These are phyloP conservation scores for Bolboschoenus planiculmis DNA, from an alignment of 176 grass and related monocot genomes.

Conservation along the genomic window DNA sequence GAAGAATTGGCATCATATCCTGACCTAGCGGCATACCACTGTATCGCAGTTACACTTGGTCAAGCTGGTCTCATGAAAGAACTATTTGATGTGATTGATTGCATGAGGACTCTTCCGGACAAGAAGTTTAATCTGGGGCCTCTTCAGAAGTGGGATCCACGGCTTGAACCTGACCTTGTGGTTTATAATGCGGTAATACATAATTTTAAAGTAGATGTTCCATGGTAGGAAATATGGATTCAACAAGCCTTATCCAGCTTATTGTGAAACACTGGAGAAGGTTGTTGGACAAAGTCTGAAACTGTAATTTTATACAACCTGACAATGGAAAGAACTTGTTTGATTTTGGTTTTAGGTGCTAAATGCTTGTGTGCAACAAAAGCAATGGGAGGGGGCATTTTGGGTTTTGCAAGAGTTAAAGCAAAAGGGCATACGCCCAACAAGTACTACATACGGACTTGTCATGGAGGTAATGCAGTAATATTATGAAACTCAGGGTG, in stretches of 20 bases:
- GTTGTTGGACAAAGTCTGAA: background rate
- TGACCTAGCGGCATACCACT: constrained; percentile 85
- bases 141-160: constrained; percentile 82
- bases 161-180: constrained; percentile 82
- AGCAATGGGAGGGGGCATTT: constrained; percentile 98
- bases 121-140: constrained; percentile 66
- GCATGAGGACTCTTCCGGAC: constrained; percentile 56
- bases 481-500: constrained; percentile 18
- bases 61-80: constrained; percentile 95
- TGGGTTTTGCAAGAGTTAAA: constrained; percentile 96
- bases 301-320: background rate
- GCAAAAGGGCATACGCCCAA: constrained; percentile 57
- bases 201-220: background rate
- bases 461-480: constrained; percentile 65
- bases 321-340: background rate
- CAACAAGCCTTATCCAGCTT: background rate
- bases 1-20: constrained; percentile 88
- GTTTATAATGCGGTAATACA: constrained; percentile 67
- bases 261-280: background rate
- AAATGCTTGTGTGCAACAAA: constrained; percentile 87
- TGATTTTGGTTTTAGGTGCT: constrained; percentile 50
- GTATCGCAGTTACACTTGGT: constrained; percentile 82
- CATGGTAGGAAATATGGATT: background rate
- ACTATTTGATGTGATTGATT: constrained; percentile 95
- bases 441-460: constrained; percentile 95